Conservation (phyloP, 108 stramenopile genomes). For the Craspedostauros australis region DNA sequence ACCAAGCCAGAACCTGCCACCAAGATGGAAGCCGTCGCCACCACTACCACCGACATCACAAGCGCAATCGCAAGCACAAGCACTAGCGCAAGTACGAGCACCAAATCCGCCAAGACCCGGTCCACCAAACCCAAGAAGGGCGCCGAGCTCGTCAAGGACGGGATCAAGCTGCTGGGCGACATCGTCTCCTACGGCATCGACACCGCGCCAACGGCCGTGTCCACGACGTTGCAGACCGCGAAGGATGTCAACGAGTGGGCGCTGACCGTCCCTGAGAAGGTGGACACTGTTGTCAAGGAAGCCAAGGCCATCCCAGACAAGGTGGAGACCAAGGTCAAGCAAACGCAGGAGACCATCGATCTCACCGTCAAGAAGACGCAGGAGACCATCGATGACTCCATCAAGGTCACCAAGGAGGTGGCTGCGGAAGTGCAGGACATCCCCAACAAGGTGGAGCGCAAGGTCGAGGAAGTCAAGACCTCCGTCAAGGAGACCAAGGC, state of each 20-base stretch:
- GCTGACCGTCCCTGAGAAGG: neutral
- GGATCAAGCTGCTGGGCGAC: too few species aligned
- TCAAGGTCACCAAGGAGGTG: neutral
- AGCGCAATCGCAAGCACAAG: too few species aligned
- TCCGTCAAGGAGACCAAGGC: conserved; percentile 7
- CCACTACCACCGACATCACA: too few species aligned
- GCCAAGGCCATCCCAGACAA: conserved; percentile 7
- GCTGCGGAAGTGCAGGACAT: neutral
- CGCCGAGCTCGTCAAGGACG: too few species aligned
- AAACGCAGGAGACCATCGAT: conserved; percentile 7
- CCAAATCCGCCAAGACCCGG: too few species aligned
- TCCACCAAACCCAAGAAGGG: too few species aligned
- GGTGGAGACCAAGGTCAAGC: conserved; percentile 5
- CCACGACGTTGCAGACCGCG: too few species aligned
- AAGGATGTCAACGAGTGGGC: neutral
- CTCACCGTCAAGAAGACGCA: conserved; percentile 11
- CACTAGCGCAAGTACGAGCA: too few species aligned
- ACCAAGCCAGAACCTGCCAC: too few species aligned
- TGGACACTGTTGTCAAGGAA: conserved; percentile 9
- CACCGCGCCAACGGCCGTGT: too few species aligned
- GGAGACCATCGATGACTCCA: conserved; percentile 5
- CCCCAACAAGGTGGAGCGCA: neutral
- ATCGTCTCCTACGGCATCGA: too few species aligned
- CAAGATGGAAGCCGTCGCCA: too few species aligned
- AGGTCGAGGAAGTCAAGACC: conserved; percentile 6